These are phyloP conservation scores for Moesziomyces parantarcticus DNA, from an alignment of 1,284 basidiomycete genomes.

Conservation along the genomic window DNA sequence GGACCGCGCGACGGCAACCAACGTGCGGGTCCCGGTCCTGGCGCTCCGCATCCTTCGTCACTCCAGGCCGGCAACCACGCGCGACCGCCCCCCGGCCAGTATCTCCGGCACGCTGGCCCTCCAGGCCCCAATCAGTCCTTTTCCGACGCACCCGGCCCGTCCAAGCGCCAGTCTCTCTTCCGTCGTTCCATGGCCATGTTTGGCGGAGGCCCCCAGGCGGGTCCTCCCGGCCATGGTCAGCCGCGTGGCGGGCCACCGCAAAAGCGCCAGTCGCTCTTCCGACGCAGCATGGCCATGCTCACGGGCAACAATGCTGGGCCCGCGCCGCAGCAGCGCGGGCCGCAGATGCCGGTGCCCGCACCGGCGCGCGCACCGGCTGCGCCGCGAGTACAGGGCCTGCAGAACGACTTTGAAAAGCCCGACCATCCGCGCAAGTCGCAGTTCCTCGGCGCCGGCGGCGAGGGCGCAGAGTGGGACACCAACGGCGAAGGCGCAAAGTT, in stretches of 20 bases:
- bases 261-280: constrained; percentile 50
- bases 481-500: constrained; percentile 58
- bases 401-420: constrained; percentile 53
- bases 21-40: background rate
- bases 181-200: constrained; percentile 54
- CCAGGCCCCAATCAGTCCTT: constrained; percentile 29
- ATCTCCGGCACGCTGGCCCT: constrained; percentile 15
- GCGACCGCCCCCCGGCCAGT: constrained; percentile 18
- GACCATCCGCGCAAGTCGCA: constrained; percentile 53
- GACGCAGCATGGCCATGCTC: constrained; percentile 57
- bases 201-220: constrained; percentile 21
- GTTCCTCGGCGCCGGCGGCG: constrained; percentile 54
- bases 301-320: constrained; percentile 19
- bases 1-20: constrained; percentile 9
- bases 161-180: constrained; percentile 48
- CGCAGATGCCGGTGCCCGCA: constrained; percentile 35
- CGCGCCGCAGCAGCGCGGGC: constrained; percentile 10
- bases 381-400: constrained; percentile 49
- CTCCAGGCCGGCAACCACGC: constrained; percentile 18
- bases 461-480: constrained; percentile 61
- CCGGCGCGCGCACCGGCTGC: constrained; percentile 21
- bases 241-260: constrained; percentile 9
- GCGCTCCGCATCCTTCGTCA: constrained; percentile 15
- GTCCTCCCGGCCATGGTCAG: constrained; percentile 14
- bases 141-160: constrained; percentile 39